Evolutionary conservation across 495 filamentous ascomycete species (phyloP), one percentile per base, ranked within the genome.

Genomic region (Podospora didyma): DNA sequence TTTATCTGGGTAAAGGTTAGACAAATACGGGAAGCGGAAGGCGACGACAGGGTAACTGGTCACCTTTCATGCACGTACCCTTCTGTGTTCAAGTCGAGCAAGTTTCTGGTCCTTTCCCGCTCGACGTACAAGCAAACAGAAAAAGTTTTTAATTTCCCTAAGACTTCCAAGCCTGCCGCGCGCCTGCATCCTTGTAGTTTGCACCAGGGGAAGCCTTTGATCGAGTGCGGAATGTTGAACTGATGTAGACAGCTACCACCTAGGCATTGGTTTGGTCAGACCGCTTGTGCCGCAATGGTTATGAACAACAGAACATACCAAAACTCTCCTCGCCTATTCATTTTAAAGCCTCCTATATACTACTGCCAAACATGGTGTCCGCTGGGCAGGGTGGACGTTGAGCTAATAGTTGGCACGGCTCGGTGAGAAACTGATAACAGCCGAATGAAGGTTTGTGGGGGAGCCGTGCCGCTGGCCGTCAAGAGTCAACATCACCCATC

Each of bases 41-140:
- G 22, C 11, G 12, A 50, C 47, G 35, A 49, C 26, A 35, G 35
- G 53, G 53, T 55, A 35, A 12, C 11, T 44, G 26, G 31, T 35
- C 9, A 9, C 39, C 12, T 28, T 23, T 47, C 23, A 52, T 47
- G 48, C 42, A 47, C 23, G 42, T 31, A 52, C 20, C 56, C 56
- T 58, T 52, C 56, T 41, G 42, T 21, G 23, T 34, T 34, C 14
- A 42, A 7, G 39, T 7, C 39, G 10, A 45, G 22, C 17, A 46
- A 31, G 37, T 28, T 3, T 48, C 21, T n/a, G 46, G 46, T 48
- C 20, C n/a, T 42, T 17, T 42, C 9, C 12, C 46, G 20, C 24
- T 34, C 28, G 2, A 2, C 20, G 24, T 50, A 10, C n/a, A 31
- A 4, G 2, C 39, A 42, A 31, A 31, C 26, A 31, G 26, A 31